Evolutionary conservation across 768 basidiomycete species (phyloP).

Genomic region (Leccinum imitatum): DNA sequence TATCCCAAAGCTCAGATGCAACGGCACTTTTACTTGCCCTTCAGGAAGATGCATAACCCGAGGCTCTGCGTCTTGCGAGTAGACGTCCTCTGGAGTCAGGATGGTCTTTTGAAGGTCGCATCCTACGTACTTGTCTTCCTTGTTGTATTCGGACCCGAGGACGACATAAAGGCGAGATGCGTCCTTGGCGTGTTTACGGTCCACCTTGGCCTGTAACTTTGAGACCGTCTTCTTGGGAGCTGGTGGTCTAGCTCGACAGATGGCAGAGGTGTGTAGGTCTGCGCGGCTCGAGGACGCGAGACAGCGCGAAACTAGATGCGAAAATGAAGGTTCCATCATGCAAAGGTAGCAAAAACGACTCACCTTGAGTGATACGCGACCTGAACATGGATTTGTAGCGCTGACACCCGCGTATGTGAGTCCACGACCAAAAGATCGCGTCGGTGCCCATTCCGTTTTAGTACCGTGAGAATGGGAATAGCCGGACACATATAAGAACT

Average conservation of each 20-base stretch:
- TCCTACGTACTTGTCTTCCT: slow-evolving; percentile 65
- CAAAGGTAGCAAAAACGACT: neutral
- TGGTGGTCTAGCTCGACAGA: slow-evolving; percentile 38
- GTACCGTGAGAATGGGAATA: slow-evolving; percentile 40
- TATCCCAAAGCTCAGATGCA: slow-evolving; percentile 65
- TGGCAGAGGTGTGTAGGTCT: slow-evolving; percentile 50
- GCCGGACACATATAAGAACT: slow-evolving; percentile 26
- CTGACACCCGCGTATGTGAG: neutral
- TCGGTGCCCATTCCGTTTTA: neutral
- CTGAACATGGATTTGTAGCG: slow-evolving; percentile 27
- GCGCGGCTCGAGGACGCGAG: slow-evolving; percentile 42
- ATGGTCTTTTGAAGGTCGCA: slow-evolving; percentile 66
- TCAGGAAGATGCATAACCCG: slow-evolving; percentile 31
- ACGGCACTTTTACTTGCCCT: slow-evolving; percentile 48
- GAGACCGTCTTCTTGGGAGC: slow-evolving; percentile 41
- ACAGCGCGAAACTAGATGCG: slow-evolving; percentile 34
- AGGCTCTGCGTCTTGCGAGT: slow-evolving; percentile 20
- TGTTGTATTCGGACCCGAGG: slow-evolving; percentile 65
- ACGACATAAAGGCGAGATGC: slow-evolving; percentile 61
- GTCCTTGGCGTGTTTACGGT: slow-evolving; percentile 37
- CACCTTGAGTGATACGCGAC: slow-evolving; percentile 23
- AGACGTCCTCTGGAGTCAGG: slow-evolving; percentile 53
- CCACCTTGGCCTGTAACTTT: slow-evolving; percentile 46
- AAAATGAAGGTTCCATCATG: neutral
- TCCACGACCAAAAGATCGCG: neutral